phyloP scores from a whole-genome alignment of 441 rosid species.

The Gossypium gossypioides region DNA sequence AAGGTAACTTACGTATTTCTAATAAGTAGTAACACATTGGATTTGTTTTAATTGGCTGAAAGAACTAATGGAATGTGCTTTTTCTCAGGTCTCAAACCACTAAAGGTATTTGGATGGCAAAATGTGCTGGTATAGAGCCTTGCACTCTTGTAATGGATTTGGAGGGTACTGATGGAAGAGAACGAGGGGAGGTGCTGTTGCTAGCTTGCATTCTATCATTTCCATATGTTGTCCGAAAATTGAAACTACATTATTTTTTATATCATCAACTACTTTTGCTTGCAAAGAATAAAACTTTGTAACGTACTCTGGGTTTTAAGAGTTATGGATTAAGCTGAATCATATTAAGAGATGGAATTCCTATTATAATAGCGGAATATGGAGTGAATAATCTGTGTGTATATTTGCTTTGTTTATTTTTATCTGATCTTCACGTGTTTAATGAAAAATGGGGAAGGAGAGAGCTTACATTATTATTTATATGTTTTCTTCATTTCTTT shows the following conservation, averaged over 20 bases:
- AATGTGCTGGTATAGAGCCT: conserved; percentile 85
- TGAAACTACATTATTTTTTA: neutral
- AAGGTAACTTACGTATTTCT: conserved; percentile 42
- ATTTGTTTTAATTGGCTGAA: conserved; percentile 9
- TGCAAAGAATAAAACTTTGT: neutral
- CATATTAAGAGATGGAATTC: neutral
- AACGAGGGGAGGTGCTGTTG: conserved; percentile 83
- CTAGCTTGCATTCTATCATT: conserved; percentile 1
- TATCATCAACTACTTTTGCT: neutral
- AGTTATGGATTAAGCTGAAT: conserved; percentile 3
- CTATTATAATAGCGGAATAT: neutral
- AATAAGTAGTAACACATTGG: neutral
- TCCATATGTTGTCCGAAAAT: neutral
- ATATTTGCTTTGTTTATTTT: neutral
- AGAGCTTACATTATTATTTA: neutral
- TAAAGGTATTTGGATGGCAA: conserved; percentile 95
- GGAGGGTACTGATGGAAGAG: conserved; percentile 99
- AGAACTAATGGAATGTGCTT: conserved; percentile 11
- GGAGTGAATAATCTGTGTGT: neutral
- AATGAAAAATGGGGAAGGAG: neutral
- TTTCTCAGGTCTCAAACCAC: conserved; percentile 85
- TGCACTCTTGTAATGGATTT: conserved; percentile 94
- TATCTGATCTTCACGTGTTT: neutral
- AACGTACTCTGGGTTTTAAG: neutral
- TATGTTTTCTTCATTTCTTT: neutral